A percentile compares a stretch with the other conserved stretches of the same genome.
Evolutionary conservation across 768 basidiomycete genomes (phyloP).

Genomic region (Tephrocybe sp.): DNA sequence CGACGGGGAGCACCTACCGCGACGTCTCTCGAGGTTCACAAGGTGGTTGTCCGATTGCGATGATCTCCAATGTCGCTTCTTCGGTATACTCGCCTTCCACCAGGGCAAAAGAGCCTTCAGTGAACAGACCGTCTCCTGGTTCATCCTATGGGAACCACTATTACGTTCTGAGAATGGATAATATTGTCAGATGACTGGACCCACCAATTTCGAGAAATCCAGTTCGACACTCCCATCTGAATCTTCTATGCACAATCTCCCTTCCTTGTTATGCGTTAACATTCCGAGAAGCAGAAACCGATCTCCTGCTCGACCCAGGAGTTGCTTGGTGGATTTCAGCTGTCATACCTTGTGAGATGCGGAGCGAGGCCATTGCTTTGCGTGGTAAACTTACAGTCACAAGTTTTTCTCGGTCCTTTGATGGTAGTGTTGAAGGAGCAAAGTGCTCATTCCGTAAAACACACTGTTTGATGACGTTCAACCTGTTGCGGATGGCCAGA

Average conservation of each 20-base stretch:
- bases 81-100: conserved; percentile 97
- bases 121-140: conserved; percentile 94
- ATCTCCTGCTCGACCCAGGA: conserved; percentile 86
- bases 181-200: conserved; percentile 20
- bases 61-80: conserved; percentile 83
- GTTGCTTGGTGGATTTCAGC: conserved; percentile 95
- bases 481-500: conserved; percentile 75
- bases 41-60: conserved; percentile 96
- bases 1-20: conserved; percentile 44
- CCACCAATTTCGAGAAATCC: conserved; percentile 84
- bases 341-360: conserved; percentile 26
- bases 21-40: conserved; percentile 87
- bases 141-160: conserved; percentile 52
- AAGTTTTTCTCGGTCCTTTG: conserved; percentile 81
- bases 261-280: conserved; percentile 87
- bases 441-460: conserved; percentile 96
- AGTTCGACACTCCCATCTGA: conserved; percentile 87
- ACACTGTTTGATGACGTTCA: conserved; percentile 91
- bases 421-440: conserved; percentile 91
- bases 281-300: conserved; percentile 94
- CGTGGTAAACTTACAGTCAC: conserved; percentile 65
- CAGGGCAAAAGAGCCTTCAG: conserved; percentile 93
- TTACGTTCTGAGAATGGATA: conserved; percentile 18
- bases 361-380: background rate
- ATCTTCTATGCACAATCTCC: conserved; percentile 89